phyloP scores from a whole-genome alignment of 805 yeast species.

The Ogataea angusta region DNA sequence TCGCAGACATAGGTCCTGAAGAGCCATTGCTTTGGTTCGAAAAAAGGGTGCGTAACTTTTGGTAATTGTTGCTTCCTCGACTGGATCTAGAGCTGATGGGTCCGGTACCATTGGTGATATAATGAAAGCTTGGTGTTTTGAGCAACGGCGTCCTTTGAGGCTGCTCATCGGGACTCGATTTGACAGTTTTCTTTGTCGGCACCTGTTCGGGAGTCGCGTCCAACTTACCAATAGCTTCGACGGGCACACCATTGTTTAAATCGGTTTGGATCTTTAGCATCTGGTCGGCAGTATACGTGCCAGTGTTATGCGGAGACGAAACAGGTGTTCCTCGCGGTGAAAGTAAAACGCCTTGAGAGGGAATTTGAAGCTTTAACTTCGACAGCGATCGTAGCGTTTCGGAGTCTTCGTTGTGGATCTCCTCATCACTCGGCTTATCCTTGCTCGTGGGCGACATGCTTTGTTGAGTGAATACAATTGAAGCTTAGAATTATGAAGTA shows the following conservation, averaged over 20 bases:
- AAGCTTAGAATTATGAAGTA: not conserved
- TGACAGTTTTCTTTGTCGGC: conserved; percentile 2
- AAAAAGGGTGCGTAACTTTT: conserved; percentile 15
- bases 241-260: conserved; percentile 5
- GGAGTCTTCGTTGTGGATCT: conserved; percentile 7
- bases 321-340: conserved; percentile 33
- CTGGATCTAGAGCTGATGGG: conserved; percentile 14
- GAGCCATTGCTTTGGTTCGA: conserved; percentile 4
- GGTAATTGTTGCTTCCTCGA: conserved; percentile 18
- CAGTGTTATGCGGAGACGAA: conserved; percentile 25
- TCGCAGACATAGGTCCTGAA: conserved; percentile 3
- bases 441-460: conserved; percentile 6
- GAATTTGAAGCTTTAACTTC: conserved; percentile 23
- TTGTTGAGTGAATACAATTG: not conserved
- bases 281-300: conserved; percentile 18
- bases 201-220: conserved; percentile 1
- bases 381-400: conserved; percentile 13
- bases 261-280: conserved; percentile 11
- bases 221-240: conserved; percentile 1
- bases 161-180: conserved; percentile 3
- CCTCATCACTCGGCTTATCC: not conserved
- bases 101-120: conserved; percentile 5
- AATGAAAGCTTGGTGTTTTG: conserved; percentile 6
- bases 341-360: conserved; percentile 25
- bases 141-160: conserved; percentile 6